Evolutionary conservation across 192 early-diverging fungal species (phyloP).

Genomic region (Umbelopsis ramanniana): DNA sequence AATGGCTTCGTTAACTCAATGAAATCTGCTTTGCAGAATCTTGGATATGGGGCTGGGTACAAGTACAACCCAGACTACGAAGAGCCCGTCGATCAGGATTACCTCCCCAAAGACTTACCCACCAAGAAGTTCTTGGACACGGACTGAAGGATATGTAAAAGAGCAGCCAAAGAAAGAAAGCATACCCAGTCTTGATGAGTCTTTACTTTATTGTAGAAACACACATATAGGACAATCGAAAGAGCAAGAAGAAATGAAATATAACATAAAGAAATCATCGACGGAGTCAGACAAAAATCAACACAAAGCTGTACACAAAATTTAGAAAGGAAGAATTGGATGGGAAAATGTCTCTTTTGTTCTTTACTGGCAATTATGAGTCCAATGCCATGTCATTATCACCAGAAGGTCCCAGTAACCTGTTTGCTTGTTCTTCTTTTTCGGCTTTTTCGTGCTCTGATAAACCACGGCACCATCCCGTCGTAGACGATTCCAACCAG

Average conservation of each 20-base stretch:
- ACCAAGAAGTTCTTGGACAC: constrained; percentile 61
- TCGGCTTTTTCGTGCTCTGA: constrained; percentile 6
- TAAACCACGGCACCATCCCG: constrained; percentile 29
- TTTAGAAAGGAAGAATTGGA: not conserved
- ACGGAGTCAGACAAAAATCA: not conserved
- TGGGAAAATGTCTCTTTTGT: not conserved
- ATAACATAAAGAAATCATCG: not conserved
- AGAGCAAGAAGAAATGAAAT: not conserved
- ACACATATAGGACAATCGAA: not conserved
- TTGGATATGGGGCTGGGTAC: constrained; percentile 82
- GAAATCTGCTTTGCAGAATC: constrained; percentile 38
- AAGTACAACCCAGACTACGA: constrained; percentile 84
- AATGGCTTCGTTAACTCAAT: no score
- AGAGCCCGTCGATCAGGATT: constrained; percentile 76
- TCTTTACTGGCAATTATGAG: not conserved
- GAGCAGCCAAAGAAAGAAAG: not conserved
- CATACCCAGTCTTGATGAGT: no score
- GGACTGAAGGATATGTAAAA: not conserved
- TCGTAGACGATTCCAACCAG: constrained; percentile 27
- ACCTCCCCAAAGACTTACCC: constrained; percentile 72
- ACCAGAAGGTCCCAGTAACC: not conserved
- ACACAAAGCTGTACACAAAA: constrained; percentile 18
- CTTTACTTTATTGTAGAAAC: not conserved
- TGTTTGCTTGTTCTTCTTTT: constrained; percentile 7
- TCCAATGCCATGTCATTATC: constrained; percentile 2